Conservation (phyloP, 2,329 filamentous ascomycete genomes). For the Exophiala mesophila region DNA sequence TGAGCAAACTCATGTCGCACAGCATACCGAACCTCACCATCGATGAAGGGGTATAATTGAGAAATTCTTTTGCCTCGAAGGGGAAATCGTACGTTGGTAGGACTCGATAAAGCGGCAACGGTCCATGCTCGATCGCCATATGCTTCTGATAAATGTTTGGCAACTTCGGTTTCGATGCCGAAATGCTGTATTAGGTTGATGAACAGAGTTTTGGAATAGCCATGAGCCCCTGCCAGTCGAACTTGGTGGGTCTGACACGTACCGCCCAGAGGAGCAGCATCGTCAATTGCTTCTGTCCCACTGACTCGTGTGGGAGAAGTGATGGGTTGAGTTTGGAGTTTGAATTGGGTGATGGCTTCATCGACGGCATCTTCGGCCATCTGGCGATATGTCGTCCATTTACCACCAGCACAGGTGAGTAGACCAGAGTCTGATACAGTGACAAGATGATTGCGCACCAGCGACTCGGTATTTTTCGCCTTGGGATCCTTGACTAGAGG, state of each 20-base stretch:
- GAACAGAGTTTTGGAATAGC: slow-evolving; percentile 84
- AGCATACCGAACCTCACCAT: slow-evolving; percentile 86
- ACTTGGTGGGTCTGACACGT: slow-evolving; percentile 79
- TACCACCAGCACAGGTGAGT: slow-evolving; percentile 79
- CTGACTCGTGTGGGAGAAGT: slow-evolving; percentile 22
- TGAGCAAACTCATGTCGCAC: slow-evolving; percentile 87
- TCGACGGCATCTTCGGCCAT: slow-evolving; percentile 91
- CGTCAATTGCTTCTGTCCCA: slow-evolving; percentile 27
- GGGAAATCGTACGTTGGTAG: slow-evolving; percentile 75
- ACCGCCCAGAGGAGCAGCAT: slow-evolving; percentile 49
- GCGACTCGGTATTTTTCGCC: slow-evolving; percentile 76
- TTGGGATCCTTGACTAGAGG: slow-evolving; percentile 83
- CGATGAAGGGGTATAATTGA: slow-evolving; percentile 79
- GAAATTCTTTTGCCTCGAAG: slow-evolving; percentile 76
- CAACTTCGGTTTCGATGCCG: slow-evolving; percentile 85
- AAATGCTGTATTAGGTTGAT: slow-evolving; percentile 94
- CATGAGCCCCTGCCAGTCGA: slow-evolving; percentile 75
- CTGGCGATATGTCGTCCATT: slow-evolving; percentile 90
- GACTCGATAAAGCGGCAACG: slow-evolving; percentile 72
- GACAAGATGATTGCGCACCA: slow-evolving; percentile 81
- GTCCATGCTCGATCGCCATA: slow-evolving; percentile 94
- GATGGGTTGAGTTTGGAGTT: slow-evolving; percentile 20
- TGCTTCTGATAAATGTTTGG: slow-evolving; percentile 77
- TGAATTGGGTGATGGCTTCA: slow-evolving; percentile 41
- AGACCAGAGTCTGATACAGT: slow-evolving; percentile 74